Evolutionary conservation across 352 stramenopile species (phyloP).

Genomic region (Phytophthora macrochlamydospora): DNA sequence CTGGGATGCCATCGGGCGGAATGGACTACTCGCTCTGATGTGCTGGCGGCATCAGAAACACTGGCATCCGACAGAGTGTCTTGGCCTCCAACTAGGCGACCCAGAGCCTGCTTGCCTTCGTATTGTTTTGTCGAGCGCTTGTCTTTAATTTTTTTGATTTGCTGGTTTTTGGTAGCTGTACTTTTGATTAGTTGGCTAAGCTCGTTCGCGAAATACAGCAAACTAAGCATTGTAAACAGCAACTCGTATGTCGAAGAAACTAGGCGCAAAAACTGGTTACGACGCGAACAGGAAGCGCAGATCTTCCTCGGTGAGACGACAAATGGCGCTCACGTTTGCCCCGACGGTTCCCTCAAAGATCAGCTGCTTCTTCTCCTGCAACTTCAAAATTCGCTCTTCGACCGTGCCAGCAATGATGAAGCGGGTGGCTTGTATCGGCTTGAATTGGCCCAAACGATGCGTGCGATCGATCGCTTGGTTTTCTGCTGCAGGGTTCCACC

Average conservation of each 20-base stretch:
- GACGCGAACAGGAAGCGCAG: slow-evolving; percentile 92
- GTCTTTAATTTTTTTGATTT: slow-evolving; percentile 45
- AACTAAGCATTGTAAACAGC: slow-evolving; percentile 29
- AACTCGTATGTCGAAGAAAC: neutral
- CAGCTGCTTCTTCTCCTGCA: slow-evolving; percentile 94
- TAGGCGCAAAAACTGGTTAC: slow-evolving; percentile 18
- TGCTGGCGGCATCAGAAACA: slow-evolving; percentile 11
- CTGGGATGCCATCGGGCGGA: slow-evolving; percentile 31
- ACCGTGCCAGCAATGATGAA: slow-evolving; percentile 98
- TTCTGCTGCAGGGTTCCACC: slow-evolving; percentile 98
- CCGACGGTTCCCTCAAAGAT: slow-evolving; percentile 99
- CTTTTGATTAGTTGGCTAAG: slow-evolving; percentile 29
- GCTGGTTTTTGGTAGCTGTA: slow-evolving; percentile 35
- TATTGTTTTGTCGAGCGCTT: slow-evolving; percentile 42
- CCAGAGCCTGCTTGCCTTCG: slow-evolving; percentile 26
- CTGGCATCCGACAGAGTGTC: slow-evolving; percentile 13
- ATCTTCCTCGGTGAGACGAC: slow-evolving; percentile 93
- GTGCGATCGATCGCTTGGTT: slow-evolving; percentile 97
- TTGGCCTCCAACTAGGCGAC: slow-evolving; percentile 18
- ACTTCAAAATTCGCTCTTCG: slow-evolving; percentile 98
- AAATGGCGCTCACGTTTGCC: slow-evolving; percentile 87
- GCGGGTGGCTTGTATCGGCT: slow-evolving; percentile 95
- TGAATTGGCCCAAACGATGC: slow-evolving; percentile 97
- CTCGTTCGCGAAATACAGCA: slow-evolving; percentile 35
- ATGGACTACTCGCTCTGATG: slow-evolving; percentile 37